Conservation (phyloP, 257 asterid species). For the Capsicum pubescens region DNA sequence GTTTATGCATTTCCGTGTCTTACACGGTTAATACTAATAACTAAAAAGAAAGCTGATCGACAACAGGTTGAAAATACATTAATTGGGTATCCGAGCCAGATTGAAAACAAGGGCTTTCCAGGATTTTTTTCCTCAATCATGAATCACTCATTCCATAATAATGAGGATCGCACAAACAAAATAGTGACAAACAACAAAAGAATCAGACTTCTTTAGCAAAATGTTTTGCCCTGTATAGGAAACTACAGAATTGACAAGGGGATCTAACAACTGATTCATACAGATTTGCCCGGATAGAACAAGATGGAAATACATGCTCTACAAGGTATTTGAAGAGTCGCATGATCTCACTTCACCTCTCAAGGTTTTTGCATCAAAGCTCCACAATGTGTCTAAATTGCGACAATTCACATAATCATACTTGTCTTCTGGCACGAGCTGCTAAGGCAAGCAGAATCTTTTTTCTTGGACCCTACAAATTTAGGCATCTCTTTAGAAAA, state of each 20-base stretch:
- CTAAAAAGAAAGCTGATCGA: neutral
- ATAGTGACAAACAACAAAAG: constrained; percentile 10
- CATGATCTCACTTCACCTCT: constrained; percentile 7
- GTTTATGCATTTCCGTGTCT: neutral
- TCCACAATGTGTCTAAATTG: constrained; percentile 31
- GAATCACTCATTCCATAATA: neutral
- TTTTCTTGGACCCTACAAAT: constrained; percentile 89
- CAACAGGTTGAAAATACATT: neutral
- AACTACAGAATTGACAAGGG: constrained; percentile 9
- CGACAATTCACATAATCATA: constrained; percentile 37
- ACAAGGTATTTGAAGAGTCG: constrained; percentile 11
- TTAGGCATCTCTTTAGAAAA: constrained; percentile 28
- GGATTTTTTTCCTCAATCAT: neutral
- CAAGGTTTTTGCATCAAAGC: constrained; percentile 20
- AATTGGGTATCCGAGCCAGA: neutral
- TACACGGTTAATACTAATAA: neutral
- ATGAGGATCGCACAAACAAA: constrained; percentile 13
- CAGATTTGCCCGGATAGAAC: neutral
- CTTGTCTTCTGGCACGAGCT: constrained; percentile 60
- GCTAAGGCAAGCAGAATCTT: constrained; percentile 68
- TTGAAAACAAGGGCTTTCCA: neutral
- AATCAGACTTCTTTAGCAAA: neutral
- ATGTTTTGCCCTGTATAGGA: neutral
- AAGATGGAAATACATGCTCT: neutral
- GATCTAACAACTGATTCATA: neutral